phyloP scores from a whole-genome alignment of 768 basidiomycete genomes.

The Xerocomellus chrysenteron region DNA sequence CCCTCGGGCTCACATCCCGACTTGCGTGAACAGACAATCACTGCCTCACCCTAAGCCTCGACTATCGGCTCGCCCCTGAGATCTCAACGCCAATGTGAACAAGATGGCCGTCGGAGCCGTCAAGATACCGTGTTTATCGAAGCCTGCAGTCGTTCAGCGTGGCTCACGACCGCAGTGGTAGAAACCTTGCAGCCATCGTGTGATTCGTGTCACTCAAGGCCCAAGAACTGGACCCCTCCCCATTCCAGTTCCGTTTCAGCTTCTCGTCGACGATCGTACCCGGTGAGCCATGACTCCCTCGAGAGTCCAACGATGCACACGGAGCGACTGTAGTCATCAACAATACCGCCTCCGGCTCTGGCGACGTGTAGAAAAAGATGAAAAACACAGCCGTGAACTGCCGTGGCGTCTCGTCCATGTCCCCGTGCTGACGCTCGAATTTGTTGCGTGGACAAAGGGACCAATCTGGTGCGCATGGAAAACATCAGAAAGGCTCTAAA shows the following conservation, averaged over 20 bases:
- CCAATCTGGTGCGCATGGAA: slow-evolving; percentile 58
- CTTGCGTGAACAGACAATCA: slow-evolving; percentile 42
- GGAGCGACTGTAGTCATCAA: no score
- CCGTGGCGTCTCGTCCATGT: slow-evolving; percentile 60
- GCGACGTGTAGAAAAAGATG: no score
- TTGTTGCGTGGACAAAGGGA: slow-evolving; percentile 82
- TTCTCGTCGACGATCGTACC: no score
- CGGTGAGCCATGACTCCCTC: no score
- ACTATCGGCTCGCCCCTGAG: no score
- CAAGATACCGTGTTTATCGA: no score
- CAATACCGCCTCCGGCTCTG: no score
- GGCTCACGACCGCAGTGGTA: slow-evolving; percentile 46
- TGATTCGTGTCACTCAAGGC: slow-evolving; percentile 67
- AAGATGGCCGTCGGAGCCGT: no score
- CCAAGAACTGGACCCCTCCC: slow-evolving; percentile 43
- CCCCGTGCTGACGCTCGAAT: slow-evolving; percentile 74
- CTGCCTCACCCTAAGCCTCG: no score
- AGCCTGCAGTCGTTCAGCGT: neutral
- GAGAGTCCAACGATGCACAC: no score
- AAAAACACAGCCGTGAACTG: no score
- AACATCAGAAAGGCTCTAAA: neutral
- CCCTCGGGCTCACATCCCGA: neutral
- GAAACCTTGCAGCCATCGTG: slow-evolving; percentile 68
- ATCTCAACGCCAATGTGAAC: no score
- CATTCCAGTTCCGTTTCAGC: slow-evolving; percentile 61